Evolutionary conservation across 768 basidiomycete genomes (phyloP).

Genomic region (Sarcodon aspratus): DNA sequence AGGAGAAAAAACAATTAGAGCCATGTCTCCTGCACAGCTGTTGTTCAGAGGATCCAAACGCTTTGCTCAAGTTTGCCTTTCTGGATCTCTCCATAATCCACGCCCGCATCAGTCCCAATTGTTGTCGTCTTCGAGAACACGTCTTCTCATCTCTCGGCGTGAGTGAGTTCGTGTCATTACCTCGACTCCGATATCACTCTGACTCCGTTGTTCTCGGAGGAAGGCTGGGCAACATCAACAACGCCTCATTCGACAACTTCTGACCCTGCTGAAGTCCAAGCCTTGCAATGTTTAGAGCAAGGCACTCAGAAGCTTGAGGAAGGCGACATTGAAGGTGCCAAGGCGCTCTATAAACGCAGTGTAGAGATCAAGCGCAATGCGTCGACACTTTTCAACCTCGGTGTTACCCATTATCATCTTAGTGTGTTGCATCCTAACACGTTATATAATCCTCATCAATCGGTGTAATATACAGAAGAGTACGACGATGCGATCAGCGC

Average conservation of each 20-base stretch:
- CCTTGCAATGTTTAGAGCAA: slow-evolving; percentile 67
- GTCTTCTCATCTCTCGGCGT: too few relatives aligned
- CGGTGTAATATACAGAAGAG: slow-evolving; percentile 44
- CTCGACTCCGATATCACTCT: too few relatives aligned
- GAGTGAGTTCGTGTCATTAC: too few relatives aligned
- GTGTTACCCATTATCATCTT: slow-evolving; percentile 83
- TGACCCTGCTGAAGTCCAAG: slow-evolving; percentile 76
- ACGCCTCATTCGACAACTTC: slow-evolving; percentile 73
- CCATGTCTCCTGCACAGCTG: too few relatives aligned
- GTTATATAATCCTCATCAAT: slow-evolving; percentile 3
- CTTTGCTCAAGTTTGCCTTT: too few relatives aligned
- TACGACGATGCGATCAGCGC: slow-evolving; percentile 77
- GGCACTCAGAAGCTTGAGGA: slow-evolving; percentile 80
- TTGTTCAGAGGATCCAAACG: too few relatives aligned
- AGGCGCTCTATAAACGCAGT: slow-evolving; percentile 63
- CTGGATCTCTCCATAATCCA: too few relatives aligned
- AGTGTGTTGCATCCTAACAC: slow-evolving; percentile 35
- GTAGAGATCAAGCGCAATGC: slow-evolving; percentile 71
- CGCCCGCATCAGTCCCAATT: too few relatives aligned
- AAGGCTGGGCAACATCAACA: slow-evolving; percentile 74
- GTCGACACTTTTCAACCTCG: slow-evolving; percentile 78
- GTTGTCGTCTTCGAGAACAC: too few relatives aligned
- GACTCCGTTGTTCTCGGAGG: too few relatives aligned
- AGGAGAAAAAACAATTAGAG: too few relatives aligned
- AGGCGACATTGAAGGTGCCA: slow-evolving; percentile 74